These are phyloP conservation scores for Pyrenophora teres DNA, from an alignment of 2,329 filamentous ascomycete species.

Conservation along the genomic window DNA sequence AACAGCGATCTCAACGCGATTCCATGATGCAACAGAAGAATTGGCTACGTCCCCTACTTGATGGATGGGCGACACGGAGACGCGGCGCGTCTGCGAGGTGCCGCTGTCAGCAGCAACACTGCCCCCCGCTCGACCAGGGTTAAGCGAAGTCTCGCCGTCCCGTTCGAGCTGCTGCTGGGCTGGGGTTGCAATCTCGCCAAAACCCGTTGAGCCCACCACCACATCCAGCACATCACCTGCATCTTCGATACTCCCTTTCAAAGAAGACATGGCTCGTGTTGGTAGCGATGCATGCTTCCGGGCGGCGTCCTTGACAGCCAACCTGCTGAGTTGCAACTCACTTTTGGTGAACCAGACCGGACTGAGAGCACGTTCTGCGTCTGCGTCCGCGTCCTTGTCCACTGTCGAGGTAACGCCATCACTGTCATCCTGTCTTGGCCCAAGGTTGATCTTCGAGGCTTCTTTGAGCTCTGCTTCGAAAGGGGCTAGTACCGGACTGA, in stretches of 20 bases:
- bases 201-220: neutral
- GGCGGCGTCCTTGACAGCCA: conserved; percentile 2
- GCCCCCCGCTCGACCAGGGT: conserved; percentile 12
- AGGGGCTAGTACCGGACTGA: conserved; percentile 33
- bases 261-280: neutral
- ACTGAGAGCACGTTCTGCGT: conserved; percentile 3
- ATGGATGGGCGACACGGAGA: conserved; percentile 32
- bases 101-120: conserved; percentile 12
- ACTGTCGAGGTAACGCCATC: conserved; percentile 1
- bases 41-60: conserved; percentile 37
- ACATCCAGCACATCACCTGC: conserved; percentile 1
- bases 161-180: conserved; percentile 2
- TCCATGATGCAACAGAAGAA: conserved; percentile 42
- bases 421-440: conserved; percentile 26
- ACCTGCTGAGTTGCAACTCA: conserved; percentile 13
- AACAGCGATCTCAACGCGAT: conserved; percentile 32
- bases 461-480: neutral
- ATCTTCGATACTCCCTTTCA: neutral
- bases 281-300: neutral
- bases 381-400: neutral
- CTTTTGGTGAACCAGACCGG: conserved; percentile 18
- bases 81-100: conserved; percentile 19
- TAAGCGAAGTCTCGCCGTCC: conserved; percentile 13
- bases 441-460: conserved; percentile 15
- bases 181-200: conserved; percentile 2